A percentile compares a stretch with the other conserved stretches of the same genome.
Evolutionary conservation across 1,284 basidiomycete genomes (phyloP).

Genomic region (Ganoderma lucidum): DNA sequence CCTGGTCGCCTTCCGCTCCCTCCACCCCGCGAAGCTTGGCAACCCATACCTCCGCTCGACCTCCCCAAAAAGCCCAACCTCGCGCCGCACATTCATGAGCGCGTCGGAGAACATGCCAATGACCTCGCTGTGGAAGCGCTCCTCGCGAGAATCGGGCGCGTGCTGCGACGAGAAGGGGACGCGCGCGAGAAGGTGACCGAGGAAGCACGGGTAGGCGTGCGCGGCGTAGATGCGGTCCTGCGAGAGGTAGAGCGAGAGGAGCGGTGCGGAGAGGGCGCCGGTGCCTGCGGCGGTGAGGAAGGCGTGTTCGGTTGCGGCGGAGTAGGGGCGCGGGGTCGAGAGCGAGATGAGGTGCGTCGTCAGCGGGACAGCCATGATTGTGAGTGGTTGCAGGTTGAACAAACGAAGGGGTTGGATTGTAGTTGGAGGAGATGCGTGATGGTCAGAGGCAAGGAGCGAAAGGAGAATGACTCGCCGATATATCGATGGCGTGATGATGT

Average conservation of each 20-base stretch:
- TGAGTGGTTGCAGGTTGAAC: neutral
- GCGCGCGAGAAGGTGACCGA: constrained; percentile 60
- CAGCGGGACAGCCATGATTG: constrained; percentile 28
- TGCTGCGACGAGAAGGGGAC: constrained; percentile 56
- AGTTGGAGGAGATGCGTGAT: neutral
- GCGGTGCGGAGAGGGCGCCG: constrained; percentile 52
- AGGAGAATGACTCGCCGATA: neutral
- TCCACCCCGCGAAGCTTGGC: constrained; percentile 53
- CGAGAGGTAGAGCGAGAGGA: constrained; percentile 66
- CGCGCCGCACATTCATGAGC: constrained; percentile 64
- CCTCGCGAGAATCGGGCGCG: constrained; percentile 42
- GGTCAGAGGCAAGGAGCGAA: neutral
- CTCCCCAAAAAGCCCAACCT: constrained; percentile 68
- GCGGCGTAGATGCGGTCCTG: constrained; percentile 78
- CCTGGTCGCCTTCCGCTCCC: constrained; percentile 64
- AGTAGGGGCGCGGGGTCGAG: constrained; percentile 48
- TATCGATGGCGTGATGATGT: constrained; percentile 10
- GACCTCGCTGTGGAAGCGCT: constrained; percentile 52
- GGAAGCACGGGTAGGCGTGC: constrained; percentile 69
- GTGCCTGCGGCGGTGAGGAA: constrained; percentile 65
- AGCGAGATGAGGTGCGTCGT: constrained; percentile 47
- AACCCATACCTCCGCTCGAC: constrained; percentile 56
- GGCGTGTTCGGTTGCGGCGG: constrained; percentile 57
- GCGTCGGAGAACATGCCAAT: constrained; percentile 58
- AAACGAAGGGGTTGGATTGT: neutral